Evolutionary conservation across 352 stramenopile species (phyloP), one percentile per base, ranked within the genome.

Genomic region (Blastocystis sp.): DNA sequence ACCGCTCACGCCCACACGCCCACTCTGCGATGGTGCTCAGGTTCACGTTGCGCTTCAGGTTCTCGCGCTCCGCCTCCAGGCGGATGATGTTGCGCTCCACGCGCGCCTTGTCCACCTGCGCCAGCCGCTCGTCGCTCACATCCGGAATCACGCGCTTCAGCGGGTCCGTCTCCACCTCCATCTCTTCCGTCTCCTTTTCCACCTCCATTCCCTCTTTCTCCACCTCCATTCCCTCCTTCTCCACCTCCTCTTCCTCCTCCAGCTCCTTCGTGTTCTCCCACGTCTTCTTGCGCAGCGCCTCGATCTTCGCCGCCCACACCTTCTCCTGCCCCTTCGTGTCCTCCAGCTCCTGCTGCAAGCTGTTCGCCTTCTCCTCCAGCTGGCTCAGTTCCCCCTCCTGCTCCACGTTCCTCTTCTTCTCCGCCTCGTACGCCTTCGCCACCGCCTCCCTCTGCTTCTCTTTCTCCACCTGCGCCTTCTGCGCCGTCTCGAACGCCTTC

Each of bases 21-120:
- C 96, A 98, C 88, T 96, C 94, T 7, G 90, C 82, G 38, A 98
- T 89, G 0, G 95, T 94, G 28, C 92, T 90, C 93, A 98, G 95
- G 92, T 98, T 98, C 14, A 93, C 90, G 0, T 76, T 69, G 45
- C 91, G 91, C 24, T 81, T 63, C 28, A 91, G 90, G 38, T 88
- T 90, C 21, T 93, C 78, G 52, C 78, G 79, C 21, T 92, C 89
- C 14, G 70, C 62, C 69, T 93, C 90, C 17, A 93, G 76, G 19
- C 59, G 54, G 10, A 84, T 40, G 17, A 91, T 89, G 11, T 87
- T 74, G 2, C 64, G 34, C 43, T 76, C 82, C 28, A 91, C 48
- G 24, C 45, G 38, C 38, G 70, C 65, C 63, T 89, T 77, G 10
- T 84, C 89, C 9, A 93, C 90, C 17, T 90, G 74, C 14, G 61